A percentile compares a stretch with the other conserved stretches of the same genome.
Conservation (phyloP, 768 basidiomycete species). For the Pulveroboletus ravenelii region DNA sequence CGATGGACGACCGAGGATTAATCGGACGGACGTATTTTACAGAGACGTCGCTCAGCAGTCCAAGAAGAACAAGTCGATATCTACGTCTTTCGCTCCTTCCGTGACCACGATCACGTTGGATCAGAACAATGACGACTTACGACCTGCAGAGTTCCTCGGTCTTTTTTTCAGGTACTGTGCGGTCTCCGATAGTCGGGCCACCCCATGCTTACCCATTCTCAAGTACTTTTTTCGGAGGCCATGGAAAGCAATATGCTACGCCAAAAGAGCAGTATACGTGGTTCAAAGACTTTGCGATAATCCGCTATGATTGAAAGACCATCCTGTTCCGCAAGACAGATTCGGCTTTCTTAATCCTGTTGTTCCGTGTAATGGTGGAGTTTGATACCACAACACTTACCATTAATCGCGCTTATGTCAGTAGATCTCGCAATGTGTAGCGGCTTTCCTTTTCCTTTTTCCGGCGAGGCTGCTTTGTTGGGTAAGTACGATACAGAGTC, state of each 20-base stretch:
- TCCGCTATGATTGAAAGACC: conserved; percentile 14
- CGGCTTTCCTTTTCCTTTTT: too few species aligned
- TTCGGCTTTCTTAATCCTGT: neutral
- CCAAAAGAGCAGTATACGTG: conserved; percentile 72
- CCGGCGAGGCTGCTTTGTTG: too few species aligned
- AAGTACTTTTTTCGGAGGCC: conserved; percentile 75
- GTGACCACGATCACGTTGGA: neutral
- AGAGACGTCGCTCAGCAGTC: conserved; percentile 35
- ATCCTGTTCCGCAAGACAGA: neutral
- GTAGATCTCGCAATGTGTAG: too few species aligned
- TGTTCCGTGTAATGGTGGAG: too few species aligned
- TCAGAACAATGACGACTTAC: neutral
- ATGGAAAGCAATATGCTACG: conserved; percentile 59
- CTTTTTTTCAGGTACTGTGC: conserved; percentile 71
- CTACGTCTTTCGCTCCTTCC: too few species aligned
- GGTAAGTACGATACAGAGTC: too few species aligned
- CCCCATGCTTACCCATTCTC: conserved; percentile 1
- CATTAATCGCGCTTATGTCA: too few species aligned
- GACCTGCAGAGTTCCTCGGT: conserved; percentile 33
- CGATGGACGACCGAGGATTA: conserved; percentile 50
- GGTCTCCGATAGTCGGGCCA: neutral
- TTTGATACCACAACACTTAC: too few species aligned
- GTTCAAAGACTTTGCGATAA: conserved; percentile 66
- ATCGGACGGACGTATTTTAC: conserved; percentile 57
- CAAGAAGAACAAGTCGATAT: neutral